Base-by-base conservation (phyloP, 2,329 filamentous ascomycete genomes). In the Claviceps fusiformis region DNA sequence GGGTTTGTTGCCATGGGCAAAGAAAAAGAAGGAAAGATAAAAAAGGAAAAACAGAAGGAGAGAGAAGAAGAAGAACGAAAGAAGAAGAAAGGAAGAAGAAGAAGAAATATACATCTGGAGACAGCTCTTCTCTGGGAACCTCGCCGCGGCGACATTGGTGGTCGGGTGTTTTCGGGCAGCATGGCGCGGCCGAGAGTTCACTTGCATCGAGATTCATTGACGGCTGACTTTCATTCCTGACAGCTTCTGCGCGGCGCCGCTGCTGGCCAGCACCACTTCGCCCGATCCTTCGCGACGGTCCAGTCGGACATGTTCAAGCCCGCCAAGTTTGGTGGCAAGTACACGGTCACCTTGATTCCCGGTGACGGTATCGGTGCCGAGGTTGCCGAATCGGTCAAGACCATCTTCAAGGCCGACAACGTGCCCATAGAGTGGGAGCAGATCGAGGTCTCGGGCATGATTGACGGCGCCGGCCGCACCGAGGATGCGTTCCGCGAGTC, bases 361-460 rank as follows among this genome's bases (percentile, higher is more conserved):
- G 93, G 92, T 82, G 93, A 98, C 68, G 93, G 93, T 79, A 95
- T 98, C 71, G 93, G 93, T 73, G 89, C 89, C 73, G 93, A 98
- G 77, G 91, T 97, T 59, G 90, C 92, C 66, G 91, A 97, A 77
- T 93, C 89, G 60, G 92, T 98, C 73, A 95, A 96, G 85, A 95
- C 92, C 64, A 87, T 98, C 73, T 97, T 97, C 86, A 97, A 96
- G 83, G 91, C 92, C 71, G 92, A 97, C 79, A 97, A 95, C 71
- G 92, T 96, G 54, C 93, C 93, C 68, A 85, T 98, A 67, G 90
- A 96, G 75, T 97, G 93, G 92, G 93, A 98, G 75, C 91, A 97
- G 79, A 82, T 98, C 66, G 91, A 96, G 70, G 92, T 95, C 50
- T 90, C 89, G 33, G 93, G 93, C 73, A 81, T 97, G 62, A 88